Conservation (phyloP, 768 basidiomycete species). For the Trametes elegans region DNA sequence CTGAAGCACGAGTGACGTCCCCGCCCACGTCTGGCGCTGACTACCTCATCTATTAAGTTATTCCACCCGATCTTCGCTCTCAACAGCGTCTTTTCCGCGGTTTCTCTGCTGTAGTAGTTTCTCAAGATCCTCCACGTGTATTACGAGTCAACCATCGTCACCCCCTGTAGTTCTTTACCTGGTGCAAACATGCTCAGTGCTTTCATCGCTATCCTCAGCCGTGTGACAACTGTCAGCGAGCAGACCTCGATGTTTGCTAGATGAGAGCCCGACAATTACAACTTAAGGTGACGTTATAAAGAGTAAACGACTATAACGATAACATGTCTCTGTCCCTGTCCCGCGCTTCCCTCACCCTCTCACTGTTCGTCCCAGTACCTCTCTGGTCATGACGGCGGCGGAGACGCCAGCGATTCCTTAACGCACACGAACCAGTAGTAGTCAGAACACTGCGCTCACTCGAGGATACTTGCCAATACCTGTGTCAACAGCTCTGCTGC, state of each 20-base stretch:
- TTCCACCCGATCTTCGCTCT: constrained; percentile 18
- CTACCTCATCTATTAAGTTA: constrained; percentile 10
- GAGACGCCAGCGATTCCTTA: constrained; percentile 67
- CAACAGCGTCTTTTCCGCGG: constrained; percentile 20
- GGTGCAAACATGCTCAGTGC: neutral
- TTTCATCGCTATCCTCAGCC: neutral
- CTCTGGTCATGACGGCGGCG: constrained; percentile 58
- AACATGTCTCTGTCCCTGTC: neutral
- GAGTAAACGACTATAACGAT: constrained; percentile 11
- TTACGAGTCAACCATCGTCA: constrained; percentile 28
- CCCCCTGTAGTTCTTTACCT: constrained; percentile 20
- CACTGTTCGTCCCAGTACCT: no score
- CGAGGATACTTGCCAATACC: constrained; percentile 34
- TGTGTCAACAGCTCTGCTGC: constrained; percentile 63
- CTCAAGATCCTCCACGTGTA: constrained; percentile 19
- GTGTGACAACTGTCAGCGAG: no score
- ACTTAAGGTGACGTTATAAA: constrained; percentile 4
- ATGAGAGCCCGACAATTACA: neutral
- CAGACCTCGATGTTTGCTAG: neutral
- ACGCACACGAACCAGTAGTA: constrained; percentile 1
- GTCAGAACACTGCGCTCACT: neutral
- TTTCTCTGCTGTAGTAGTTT: constrained; percentile 16
- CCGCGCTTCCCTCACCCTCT: neutral
- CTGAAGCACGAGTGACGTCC: constrained; percentile 16
- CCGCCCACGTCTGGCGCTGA: neutral